These are phyloP conservation scores for Termitomyces heimii DNA, from an alignment of 768 basidiomycete genomes.

Conservation along the genomic window DNA sequence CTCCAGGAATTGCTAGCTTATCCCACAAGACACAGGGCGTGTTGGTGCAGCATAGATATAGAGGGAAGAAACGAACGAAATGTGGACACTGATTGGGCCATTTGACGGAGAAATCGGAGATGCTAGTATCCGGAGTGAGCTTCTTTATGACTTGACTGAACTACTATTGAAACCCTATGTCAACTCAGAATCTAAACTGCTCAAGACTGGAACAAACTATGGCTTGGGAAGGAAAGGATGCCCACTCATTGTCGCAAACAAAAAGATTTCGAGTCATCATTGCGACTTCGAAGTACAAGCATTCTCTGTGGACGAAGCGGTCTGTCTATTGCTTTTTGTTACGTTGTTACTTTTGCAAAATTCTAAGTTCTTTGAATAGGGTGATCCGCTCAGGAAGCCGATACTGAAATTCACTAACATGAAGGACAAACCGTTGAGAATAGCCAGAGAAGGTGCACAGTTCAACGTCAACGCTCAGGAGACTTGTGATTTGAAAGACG, in stretches of 20 bases:
- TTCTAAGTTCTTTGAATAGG: slow-evolving; percentile 27
- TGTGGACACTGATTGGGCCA: slow-evolving; percentile 54
- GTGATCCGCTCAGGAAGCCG: slow-evolving; percentile 42
- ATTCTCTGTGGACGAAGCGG: slow-evolving; percentile 48
- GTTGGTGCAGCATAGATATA: background rate
- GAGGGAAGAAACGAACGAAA: slow-evolving; percentile 12
- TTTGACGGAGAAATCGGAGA: slow-evolving; percentile 42
- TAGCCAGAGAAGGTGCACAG: slow-evolving; percentile 31
- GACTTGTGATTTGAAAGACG: slow-evolving; percentile 40
- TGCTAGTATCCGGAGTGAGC: slow-evolving; percentile 33
- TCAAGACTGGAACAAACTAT: slow-evolving; percentile 55
- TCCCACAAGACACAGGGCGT: background rate
- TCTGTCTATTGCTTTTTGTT: slow-evolving; percentile 29
- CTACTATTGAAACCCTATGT: background rate
- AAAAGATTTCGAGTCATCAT: slow-evolving; percentile 61
- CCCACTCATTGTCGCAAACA: slow-evolving; percentile 46
- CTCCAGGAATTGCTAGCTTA: background rate
- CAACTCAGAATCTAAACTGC: slow-evolving; percentile 39
- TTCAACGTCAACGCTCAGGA: slow-evolving; percentile 30
- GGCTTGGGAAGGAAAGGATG: slow-evolving; percentile 51
- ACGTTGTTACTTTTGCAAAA: background rate
- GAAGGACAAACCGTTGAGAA: slow-evolving; percentile 39
- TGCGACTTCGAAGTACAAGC: slow-evolving; percentile 50
- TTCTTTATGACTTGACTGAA: background rate
- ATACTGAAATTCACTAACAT: slow-evolving; percentile 40